A percentile compares a stretch with the other conserved stretches of the same genome.
These are phyloP conservation scores for Suillus bovinus DNA, from an alignment of 768 basidiomycete species.

Conservation along the genomic window DNA sequence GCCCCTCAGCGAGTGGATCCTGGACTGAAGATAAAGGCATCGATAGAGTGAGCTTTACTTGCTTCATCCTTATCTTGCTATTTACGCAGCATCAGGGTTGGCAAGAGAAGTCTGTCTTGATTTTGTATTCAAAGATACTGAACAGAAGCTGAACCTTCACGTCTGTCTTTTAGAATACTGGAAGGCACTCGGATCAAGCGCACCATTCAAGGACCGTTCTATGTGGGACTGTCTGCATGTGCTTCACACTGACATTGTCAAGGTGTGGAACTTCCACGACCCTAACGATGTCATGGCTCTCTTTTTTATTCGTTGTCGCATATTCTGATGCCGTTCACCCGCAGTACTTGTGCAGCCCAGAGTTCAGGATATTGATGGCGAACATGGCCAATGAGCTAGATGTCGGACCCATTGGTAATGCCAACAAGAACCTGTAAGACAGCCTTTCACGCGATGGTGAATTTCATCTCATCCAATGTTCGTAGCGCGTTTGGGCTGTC, in stretches of 20 bases:
- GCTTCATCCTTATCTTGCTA: not conserved
- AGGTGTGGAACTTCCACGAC: constrained; percentile 22
- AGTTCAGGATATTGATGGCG: constrained; percentile 1
- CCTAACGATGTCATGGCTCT: not conserved
- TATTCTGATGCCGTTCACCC: not conserved
- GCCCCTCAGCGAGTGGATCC: not conserved
- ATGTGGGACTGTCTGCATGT: constrained; percentile 14
- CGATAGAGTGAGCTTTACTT: not conserved
- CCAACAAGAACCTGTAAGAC: not conserved
- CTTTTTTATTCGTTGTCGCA: not conserved
- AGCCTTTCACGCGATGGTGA: not conserved
- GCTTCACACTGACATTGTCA: constrained; percentile 22
- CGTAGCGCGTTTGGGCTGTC: not conserved
- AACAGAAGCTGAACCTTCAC: not conserved
- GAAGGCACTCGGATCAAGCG: constrained; percentile 14
- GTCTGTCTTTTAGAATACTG: constrained; percentile 19
- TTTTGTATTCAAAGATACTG: constrained; percentile 4
- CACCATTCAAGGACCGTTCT: constrained; percentile 8
- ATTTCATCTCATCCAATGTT: not conserved
- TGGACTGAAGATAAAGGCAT: not conserved
- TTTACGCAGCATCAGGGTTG: constrained; percentile 4
- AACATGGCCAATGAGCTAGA: not conserved
- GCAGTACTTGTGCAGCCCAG: not conserved
- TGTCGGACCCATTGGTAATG: not conserved
- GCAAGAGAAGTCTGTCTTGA: constrained; percentile 10